Evolutionary conservation across 2,329 filamentous ascomycete species (phyloP).

Genomic region (Dactylellina leptospora): DNA sequence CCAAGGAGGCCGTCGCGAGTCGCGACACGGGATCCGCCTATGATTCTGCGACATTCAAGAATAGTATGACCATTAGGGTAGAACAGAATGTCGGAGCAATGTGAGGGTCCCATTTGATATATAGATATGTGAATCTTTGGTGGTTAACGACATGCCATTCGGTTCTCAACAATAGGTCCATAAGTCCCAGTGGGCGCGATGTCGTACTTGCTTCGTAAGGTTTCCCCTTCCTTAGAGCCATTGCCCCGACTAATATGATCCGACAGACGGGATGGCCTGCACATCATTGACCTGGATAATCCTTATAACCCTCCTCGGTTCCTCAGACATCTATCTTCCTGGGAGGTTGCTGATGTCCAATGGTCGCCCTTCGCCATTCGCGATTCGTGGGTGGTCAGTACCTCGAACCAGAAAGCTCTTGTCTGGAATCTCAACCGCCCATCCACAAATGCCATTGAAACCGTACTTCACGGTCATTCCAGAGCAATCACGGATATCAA

Average conservation of each 20-base stretch:
- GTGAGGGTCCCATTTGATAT: conserved; percentile 63
- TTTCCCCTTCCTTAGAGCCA: background rate
- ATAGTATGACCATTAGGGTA: conserved; percentile 83
- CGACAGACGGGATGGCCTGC: conserved; percentile 77
- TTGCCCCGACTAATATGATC: conserved; percentile 32
- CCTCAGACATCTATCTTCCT: conserved; percentile 85
- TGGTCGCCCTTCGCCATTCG: conserved; percentile 92
- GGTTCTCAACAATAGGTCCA: conserved; percentile 60
- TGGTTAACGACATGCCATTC: background rate
- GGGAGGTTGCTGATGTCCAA: conserved; percentile 94
- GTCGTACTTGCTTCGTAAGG: conserved; percentile 81
- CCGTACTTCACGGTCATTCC: conserved; percentile 83
- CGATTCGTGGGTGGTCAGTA: conserved; percentile 93
- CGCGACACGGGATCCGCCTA: conserved; percentile 67
- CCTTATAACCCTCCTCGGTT: conserved; percentile 86
- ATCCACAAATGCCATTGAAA: conserved; percentile 78
- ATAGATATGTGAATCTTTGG: background rate
- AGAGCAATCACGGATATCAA: conserved; percentile 96
- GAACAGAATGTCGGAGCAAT: conserved; percentile 83
- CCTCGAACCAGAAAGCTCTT: conserved; percentile 90
- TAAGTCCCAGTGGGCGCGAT: conserved; percentile 89
- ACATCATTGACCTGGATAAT: conserved; percentile 90
- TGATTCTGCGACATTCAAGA: conserved; percentile 87
- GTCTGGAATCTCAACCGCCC: conserved; percentile 88
- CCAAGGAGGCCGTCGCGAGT: conserved; percentile 31